phyloP scores from a whole-genome alignment of 371 early-diverging fungal species.

The Mucor indicus region DNA sequence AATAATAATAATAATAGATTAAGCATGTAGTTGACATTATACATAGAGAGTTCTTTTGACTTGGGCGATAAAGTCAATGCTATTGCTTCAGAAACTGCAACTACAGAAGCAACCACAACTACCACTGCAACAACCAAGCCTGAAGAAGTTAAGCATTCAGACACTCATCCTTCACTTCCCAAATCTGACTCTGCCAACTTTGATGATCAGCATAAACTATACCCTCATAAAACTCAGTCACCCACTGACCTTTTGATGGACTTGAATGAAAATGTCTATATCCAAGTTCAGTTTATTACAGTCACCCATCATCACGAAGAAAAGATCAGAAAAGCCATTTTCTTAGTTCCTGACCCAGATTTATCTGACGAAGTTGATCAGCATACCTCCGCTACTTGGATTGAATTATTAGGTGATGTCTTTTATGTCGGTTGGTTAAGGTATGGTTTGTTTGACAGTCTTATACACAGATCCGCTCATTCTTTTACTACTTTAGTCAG shows the following conservation, averaged over 20 bases:
- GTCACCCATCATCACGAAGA: conserved; percentile 12
- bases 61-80: conserved; percentile 4
- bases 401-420: conserved; percentile 46
- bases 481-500: conserved; percentile 18
- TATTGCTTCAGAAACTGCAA: background rate
- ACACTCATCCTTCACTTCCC: too few relatives aligned
- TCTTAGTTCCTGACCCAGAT: conserved; percentile 45
- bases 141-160: too few relatives aligned
- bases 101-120: too few relatives aligned
- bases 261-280: conserved; percentile 39
- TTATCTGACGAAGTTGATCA: conserved; percentile 47
- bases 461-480: background rate
- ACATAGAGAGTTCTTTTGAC: conserved; percentile 8
- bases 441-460: conserved; percentile 1
- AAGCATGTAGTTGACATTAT: background rate
- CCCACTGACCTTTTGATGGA: conserved; percentile 22
- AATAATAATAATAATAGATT: background rate
- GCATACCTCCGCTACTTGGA: conserved; percentile 46
- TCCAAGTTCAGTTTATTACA: conserved; percentile 28
- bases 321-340: conserved; percentile 23
- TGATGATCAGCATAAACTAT: background rate
- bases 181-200: conserved; percentile 4
- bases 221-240: conserved; percentile 9
- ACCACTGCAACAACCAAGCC: background rate
- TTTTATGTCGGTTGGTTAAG: conserved; percentile 50